Base-by-base conservation (phyloP, 768 basidiomycete species). In the Paxillus ammoniavirescens region DNA sequence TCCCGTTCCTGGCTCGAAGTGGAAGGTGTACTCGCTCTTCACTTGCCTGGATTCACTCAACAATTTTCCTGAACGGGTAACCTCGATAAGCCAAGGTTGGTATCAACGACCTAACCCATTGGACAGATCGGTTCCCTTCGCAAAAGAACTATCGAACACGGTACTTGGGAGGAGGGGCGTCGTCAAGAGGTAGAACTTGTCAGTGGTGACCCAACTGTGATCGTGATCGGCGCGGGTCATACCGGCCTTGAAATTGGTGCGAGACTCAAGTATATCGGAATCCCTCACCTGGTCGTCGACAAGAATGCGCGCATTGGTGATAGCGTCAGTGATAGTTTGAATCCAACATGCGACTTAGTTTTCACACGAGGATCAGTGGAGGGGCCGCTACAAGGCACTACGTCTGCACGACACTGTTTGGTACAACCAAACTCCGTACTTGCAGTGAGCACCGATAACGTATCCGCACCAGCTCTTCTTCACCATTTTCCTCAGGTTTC, bases 151-250 rank as follows among this genome's bases (percentile, higher is more conserved):
- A 72, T 78, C 0, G 74, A 79, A 56, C 80, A 83, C 61, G 81
- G 80, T 7, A 73, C 76, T 51, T 88, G 86, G 86, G 72, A 73
- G 41, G 72, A 73, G 30, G 68, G 73, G 28, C 73, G 83, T 30
- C 66, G 67, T 40, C 63, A 63, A 33, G 76, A 80, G 52, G 50
- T 61, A 8, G 75, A 77, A 31, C 84, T 84, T 58, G 68, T 66
- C 31, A 76, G 75, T 17, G 63, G 59, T 5, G 75, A 78, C 36
- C 85, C 86, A 0, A 75, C 75, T 2, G 88, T 87, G 8, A 64
- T 89, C 30, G 72, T 89, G 18, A 70, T 87, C 18, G 84, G 86
- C 10, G 86, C 77, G 0, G 86, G 86, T 0, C 89, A 89, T 52
- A 79, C 77, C 56, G 90, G 88, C 2, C 68, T 92, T 30, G 80